Conservation (phyloP, 805 yeast genomes). For the Scheffersomyces ergatensis region DNA sequence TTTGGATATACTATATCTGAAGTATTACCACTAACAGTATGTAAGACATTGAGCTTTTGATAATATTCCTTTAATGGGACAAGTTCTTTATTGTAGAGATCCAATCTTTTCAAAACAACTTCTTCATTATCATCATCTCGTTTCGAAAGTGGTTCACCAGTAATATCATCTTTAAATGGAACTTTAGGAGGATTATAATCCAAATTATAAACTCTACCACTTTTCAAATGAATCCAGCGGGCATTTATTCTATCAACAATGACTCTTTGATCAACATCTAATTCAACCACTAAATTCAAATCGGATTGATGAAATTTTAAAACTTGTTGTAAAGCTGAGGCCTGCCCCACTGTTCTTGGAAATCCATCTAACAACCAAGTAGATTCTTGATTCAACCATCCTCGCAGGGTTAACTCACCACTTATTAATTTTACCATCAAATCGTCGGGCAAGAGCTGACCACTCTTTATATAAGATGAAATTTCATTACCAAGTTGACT, state of each 20-base stretch:
- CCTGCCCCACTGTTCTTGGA: slow-evolving; percentile 80
- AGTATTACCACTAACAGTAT: slow-evolving; percentile 68
- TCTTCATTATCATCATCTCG: slow-evolving; percentile 81
- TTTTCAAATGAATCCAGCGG: slow-evolving; percentile 78
- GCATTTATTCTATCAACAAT: slow-evolving; percentile 80
- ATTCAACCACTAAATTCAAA: slow-evolving; percentile 77
- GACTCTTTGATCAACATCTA: slow-evolving; percentile 82
- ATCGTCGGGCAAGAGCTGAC: slow-evolving; percentile 72
- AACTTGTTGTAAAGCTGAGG: slow-evolving; percentile 50
- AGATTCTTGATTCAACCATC: slow-evolving; percentile 43
- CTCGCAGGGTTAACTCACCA: slow-evolving; percentile 39
- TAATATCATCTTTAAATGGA: slow-evolving; percentile 79
- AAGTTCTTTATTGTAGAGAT: slow-evolving; percentile 55
- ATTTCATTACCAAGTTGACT: slow-evolving; percentile 61
- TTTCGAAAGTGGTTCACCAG: slow-evolving; percentile 82
- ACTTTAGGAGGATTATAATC: slow-evolving; percentile 87
- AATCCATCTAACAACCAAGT: slow-evolving; percentile 89
- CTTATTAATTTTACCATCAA: slow-evolving; percentile 61
- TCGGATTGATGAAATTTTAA: slow-evolving; percentile 36
- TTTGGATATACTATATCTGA: slow-evolving; percentile 84
- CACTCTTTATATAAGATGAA: slow-evolving; percentile 52
- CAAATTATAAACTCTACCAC: slow-evolving; percentile 84
- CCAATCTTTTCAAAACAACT: slow-evolving; percentile 66
- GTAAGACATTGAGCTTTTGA: slow-evolving; percentile 38
- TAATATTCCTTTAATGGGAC: slow-evolving; percentile 69